Evolutionary conservation across 2,329 filamentous ascomycete species (phyloP), one percentile per base, ranked within the genome.

Genomic region (Sclerotiophoma versabilis): DNA sequence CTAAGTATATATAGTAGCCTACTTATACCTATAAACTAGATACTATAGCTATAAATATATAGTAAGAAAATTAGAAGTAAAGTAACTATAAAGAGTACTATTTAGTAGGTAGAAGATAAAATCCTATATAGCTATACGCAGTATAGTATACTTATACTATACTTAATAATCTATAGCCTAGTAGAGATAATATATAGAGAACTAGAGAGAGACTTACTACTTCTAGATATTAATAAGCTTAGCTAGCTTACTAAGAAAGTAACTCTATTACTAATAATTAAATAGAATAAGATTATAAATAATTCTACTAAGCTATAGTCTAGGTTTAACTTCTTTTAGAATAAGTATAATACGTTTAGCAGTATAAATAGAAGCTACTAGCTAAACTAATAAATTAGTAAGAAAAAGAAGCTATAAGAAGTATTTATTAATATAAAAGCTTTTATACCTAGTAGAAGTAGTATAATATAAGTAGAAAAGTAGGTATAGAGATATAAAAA

Each of bases 111-210:
- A 15, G 36, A 47, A 15, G 49, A 59, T 37, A 52, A 10, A 23
- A 39, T 59, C 15, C 30, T 61, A 33, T 48, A 59, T 30, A 36
- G 49, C 23, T 44, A 56, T 23, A 45, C 39, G 14, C 20, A 55
- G 42, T 64, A 60, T 33, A 62, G 34, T 11, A 64, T 66, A 26
- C 47, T 48, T 19, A 7, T 55, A 8, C 39, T 66, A 29, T 47
- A 44, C 14, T 50, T 25, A 1, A 59, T 66, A 19, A 48, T 66
- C 22, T 34, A 64, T 33, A 26, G 59, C 9, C 39, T 66, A 32
- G 38, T 54, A 26, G 43, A 43, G 44, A 32, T 32, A 32, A 9
- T 14, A 14, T 14, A 14, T 20, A 22, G 8, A 5, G 19, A 20
- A 5, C n/a, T 37, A 4, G 5, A 37, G 10, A 37, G 19, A 5